Evolutionary conservation across 2,329 filamentous ascomycete genomes (phyloP), one percentile per base, ranked within the genome.

Genomic region (Ascochyta fabae): DNA sequence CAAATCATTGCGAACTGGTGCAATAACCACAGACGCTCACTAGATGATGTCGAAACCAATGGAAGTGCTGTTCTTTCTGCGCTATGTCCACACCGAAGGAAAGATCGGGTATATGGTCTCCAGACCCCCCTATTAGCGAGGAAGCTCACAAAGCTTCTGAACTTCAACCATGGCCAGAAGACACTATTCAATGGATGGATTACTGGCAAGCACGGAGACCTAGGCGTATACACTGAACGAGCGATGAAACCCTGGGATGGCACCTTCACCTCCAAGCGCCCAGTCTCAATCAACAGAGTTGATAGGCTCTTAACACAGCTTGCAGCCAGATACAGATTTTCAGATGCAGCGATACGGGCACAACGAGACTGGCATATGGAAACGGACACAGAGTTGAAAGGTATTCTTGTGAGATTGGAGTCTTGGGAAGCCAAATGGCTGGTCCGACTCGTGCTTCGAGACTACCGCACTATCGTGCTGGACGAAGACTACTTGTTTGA

Each of bases 381-480:
- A 9, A 70, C 62, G 1, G 69, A 74, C 22, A 50, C 61, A 2
- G 62, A 69, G 42, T 58, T 74, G 13, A 64, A 63, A 19, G 52
- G 66, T 1, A 63, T 15, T 78, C 92, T 49, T 81, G 83, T 41
- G 24, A 62, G 62, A 26, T 53, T 70, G 2, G 66, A 71, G 41
- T 84, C 90, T 3, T 79, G 80, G 80, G 90, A 96, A 69, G 89
- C 88, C 4, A 96, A 96, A 76, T 97, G 93, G 93, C 81, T 96
- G 10, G 90, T 90, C 82, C 84, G 93, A 3, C 79, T 97, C 27
- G 80, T 96, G 6, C 78, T 96, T 26, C 95, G 96, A 69, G 84
- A 88, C 59, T 90, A 88, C 56, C 80, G 83, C n/a, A 88, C 89
- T 0, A 79, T 93, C 0, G 71, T 83, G 1, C 68, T 96, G 1